Conservation (phyloP, 257 asterid genomes). For the Lithospermum erythrorhizon region DNA sequence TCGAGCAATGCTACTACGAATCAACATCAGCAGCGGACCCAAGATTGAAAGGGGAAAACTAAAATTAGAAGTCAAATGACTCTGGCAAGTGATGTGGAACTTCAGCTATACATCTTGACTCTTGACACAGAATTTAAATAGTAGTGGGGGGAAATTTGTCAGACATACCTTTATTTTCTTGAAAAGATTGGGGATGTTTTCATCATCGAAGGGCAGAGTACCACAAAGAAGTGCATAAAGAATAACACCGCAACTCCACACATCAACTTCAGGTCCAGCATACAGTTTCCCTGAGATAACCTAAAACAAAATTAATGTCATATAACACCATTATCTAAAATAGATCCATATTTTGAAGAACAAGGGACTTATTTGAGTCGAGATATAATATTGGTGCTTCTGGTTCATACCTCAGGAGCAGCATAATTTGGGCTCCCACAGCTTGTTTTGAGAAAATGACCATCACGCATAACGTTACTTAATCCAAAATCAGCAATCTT, state of each 20-base stretch:
- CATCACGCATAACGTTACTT: conserved; percentile 46
- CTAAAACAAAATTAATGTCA: conserved; percentile 11
- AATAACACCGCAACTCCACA: conserved; percentile 72
- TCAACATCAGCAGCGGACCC: too few relatives aligned
- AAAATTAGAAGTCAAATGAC: too few relatives aligned
- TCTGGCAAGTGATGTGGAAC: too few relatives aligned
- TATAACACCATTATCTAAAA: background rate
- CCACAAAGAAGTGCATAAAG: conserved; percentile 62
- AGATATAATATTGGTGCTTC: background rate
- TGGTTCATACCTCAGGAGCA: conserved; percentile 52
- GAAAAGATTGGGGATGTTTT: conserved; percentile 30
- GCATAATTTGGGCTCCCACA: conserved; percentile 73
- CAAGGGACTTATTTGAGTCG: background rate
- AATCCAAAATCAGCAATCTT: conserved; percentile 62
- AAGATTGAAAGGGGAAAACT: too few relatives aligned
- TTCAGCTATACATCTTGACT: too few relatives aligned
- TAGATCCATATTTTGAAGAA: background rate
- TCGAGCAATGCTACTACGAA: too few relatives aligned
- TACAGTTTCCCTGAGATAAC: conserved; percentile 38
- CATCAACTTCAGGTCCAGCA: conserved; percentile 77
- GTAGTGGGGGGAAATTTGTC: background rate
- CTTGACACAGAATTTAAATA: too few relatives aligned
- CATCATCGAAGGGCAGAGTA: conserved; percentile 63
- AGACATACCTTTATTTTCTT: conserved; percentile 40
- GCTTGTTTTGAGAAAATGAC: conserved; percentile 53